Evolutionary conservation across 768 basidiomycete species (phyloP).

Genomic region (Trametes elegans): DNA sequence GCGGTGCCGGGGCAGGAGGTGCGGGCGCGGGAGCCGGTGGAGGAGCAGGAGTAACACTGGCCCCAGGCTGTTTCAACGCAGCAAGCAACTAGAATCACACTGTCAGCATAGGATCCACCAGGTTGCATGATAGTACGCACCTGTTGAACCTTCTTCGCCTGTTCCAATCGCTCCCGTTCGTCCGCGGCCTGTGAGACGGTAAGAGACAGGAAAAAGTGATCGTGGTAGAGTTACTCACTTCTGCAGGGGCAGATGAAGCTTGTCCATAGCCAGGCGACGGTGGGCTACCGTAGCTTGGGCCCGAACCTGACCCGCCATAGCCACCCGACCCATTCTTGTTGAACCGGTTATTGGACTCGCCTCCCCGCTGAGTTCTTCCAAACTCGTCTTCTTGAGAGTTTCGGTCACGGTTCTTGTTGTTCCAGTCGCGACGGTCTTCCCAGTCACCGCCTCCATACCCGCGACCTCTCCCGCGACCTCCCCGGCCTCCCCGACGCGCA

Average conservation of each 20-base stretch:
- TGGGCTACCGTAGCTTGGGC: constrained; percentile 15
- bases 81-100: constrained; percentile 52
- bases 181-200: constrained; percentile 46
- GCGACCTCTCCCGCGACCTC: constrained; percentile 36
- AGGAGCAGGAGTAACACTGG: constrained; percentile 33
- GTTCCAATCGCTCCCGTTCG: constrained; percentile 69
- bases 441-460: constrained; percentile 41
- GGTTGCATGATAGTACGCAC: constrained; percentile 40
- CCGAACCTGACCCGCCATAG: constrained; percentile 30
- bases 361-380: constrained; percentile 23
- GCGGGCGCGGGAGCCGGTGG: constrained; percentile 38
- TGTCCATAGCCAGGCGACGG: constrained; percentile 24
- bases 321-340: constrained; percentile 27
- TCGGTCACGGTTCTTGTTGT: constrained; percentile 24
- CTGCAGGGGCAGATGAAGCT: constrained; percentile 33
- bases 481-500: constrained; percentile 37
- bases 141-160: constrained; percentile 85
- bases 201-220: neutral
- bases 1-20: constrained; percentile 25
- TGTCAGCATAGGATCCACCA: neutral
- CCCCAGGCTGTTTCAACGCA: constrained; percentile 71
- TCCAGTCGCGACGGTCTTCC: constrained; percentile 39
- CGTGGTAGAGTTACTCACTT: constrained; percentile 29
- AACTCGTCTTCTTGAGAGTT: constrained; percentile 24
- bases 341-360: constrained; percentile 27